phyloP scores from a whole-genome alignment of 2,329 filamentous ascomycete species.

The Trichoderma lentiforme region DNA sequence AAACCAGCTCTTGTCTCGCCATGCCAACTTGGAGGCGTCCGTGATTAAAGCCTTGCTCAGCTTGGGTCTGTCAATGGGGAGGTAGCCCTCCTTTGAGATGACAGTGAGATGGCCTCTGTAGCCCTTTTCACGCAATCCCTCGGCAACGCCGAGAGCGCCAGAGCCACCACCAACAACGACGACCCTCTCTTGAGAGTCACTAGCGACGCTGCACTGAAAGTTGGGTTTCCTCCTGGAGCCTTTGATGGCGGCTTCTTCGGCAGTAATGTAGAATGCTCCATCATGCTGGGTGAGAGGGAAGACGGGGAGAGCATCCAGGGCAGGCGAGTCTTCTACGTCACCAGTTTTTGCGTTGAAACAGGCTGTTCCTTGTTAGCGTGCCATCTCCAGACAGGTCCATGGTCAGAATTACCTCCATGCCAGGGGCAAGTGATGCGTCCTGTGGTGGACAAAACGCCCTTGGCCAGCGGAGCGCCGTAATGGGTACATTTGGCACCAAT shows the following conservation, averaged over 20 bases:
- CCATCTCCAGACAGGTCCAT: not conserved
- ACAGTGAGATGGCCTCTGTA: conserved; percentile 78
- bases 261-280: conserved; percentile 79
- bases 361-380: conserved; percentile 47
- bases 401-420: conserved; percentile 73
- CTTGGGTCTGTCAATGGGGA: conserved; percentile 91
- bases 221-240: conserved; percentile 69
- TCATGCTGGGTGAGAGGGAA: conserved; percentile 78
- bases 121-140: conserved; percentile 77
- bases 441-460: conserved; percentile 77
- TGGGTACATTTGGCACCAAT: conserved; percentile 83
- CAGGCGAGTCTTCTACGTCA: conserved; percentile 93
- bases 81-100: conserved; percentile 78
- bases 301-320: conserved; percentile 76
- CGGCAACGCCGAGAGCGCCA: conserved; percentile 75
- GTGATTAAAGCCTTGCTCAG: conserved; percentile 89
- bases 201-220: conserved; percentile 60
- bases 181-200: conserved; percentile 58
- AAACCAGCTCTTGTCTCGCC: conserved; percentile 76
- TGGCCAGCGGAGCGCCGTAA: conserved; percentile 85
- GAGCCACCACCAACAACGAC: conserved; percentile 88
- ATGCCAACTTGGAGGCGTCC: conserved; percentile 73
- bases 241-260: conserved; percentile 76
- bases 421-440: conserved; percentile 90
- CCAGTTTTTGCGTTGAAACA: conserved; percentile 89